A percentile compares a stretch with the other conserved stretches of the same genome.
Evolutionary conservation across 2,329 filamentous ascomycete species (phyloP).

Genomic region (Curvularia sp.): DNA sequence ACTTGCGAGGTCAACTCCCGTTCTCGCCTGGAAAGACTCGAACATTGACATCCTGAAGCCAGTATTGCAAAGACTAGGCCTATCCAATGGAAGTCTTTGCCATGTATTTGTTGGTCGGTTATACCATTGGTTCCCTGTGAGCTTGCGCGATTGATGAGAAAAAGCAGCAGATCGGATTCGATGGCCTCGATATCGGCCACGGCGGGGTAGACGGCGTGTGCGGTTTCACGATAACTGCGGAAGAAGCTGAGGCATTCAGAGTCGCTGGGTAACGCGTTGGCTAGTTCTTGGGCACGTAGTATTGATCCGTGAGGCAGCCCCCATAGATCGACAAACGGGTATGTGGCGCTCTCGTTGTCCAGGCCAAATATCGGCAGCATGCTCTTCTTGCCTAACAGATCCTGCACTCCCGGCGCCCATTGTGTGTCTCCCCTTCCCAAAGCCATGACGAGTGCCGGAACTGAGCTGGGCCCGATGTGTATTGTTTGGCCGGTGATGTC

Average conservation of each 20-base stretch:
- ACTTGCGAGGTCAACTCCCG: conserved; percentile 69
- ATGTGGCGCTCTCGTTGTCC: conserved; percentile 70
- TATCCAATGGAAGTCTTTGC: conserved; percentile 65
- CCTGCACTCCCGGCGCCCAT: conserved; percentile 61
- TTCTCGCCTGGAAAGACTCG: conserved; percentile 64
- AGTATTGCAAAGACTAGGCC: conserved; percentile 68
- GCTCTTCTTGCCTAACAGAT: conserved; percentile 64
- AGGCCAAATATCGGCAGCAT: conserved; percentile 69
- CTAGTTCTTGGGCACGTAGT: conserved; percentile 64
- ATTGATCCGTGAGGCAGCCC: conserved; percentile 65
- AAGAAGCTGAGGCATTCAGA: conserved; percentile 66
- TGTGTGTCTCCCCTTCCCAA: conserved; percentile 55
- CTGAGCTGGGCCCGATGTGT: conserved; percentile 67
- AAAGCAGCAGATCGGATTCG: conserved; percentile 61
- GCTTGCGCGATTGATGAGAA: conserved; percentile 61
- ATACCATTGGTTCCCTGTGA: conserved; percentile 54
- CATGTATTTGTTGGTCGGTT: conserved; percentile 63
- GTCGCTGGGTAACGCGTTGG: conserved; percentile 65
- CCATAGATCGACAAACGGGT: conserved; percentile 71
- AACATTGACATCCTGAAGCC: conserved; percentile 69
- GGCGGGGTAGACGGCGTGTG: conserved; percentile 67
- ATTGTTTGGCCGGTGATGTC: conserved; percentile 67
- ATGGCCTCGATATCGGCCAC: conserved; percentile 64
- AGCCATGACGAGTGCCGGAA: conserved; percentile 66
- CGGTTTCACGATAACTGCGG: conserved; percentile 64